phyloP scores from a whole-genome alignment of 768 basidiomycete species.

The Boletus reticulatus region DNA sequence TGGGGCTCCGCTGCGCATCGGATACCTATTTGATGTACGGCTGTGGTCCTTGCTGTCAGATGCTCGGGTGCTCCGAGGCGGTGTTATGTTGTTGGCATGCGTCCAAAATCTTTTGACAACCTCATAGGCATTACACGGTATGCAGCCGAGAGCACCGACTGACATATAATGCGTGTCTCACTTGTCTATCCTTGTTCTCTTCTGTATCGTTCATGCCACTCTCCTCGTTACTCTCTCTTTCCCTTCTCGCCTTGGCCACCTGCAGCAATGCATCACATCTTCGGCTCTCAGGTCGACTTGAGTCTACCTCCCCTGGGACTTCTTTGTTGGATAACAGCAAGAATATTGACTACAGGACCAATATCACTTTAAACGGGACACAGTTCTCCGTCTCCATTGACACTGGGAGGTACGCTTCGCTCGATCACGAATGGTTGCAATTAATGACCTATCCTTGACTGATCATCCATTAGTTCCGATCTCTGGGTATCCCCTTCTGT shows the following conservation, averaged over 20 bases:
- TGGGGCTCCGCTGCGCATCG: too few species aligned
- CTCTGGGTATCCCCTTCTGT: slow-evolving; percentile 55
- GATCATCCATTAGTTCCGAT: slow-evolving; percentile 50
- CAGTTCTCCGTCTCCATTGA: slow-evolving; percentile 38
- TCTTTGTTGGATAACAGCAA: slow-evolving; percentile 29
- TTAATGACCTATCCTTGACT: neutral
- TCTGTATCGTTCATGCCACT: slow-evolving; percentile 7
- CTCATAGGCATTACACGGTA: too few species aligned
- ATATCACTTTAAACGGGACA: slow-evolving; percentile 37
- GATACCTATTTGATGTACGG: too few species aligned
- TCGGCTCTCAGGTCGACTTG: slow-evolving; percentile 15
- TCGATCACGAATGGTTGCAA: neutral
- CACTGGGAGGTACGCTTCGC: slow-evolving; percentile 41
- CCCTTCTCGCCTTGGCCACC: slow-evolving; percentile 7
- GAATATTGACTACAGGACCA: slow-evolving; percentile 37
- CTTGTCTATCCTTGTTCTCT: too few species aligned
- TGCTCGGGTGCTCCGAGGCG: too few species aligned
- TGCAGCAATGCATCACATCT: slow-evolving; percentile 11
- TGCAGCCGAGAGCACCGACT: too few species aligned
- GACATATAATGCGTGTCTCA: too few species aligned
- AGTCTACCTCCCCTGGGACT: slow-evolving; percentile 14
- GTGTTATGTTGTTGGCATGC: too few species aligned
- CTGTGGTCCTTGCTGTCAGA: too few species aligned
- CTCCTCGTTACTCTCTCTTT: slow-evolving; percentile 5
- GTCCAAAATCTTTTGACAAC: too few species aligned